Evolutionary conservation across 768 basidiomycete genomes (phyloP).

Genomic region (Suillus subalutaceus): DNA sequence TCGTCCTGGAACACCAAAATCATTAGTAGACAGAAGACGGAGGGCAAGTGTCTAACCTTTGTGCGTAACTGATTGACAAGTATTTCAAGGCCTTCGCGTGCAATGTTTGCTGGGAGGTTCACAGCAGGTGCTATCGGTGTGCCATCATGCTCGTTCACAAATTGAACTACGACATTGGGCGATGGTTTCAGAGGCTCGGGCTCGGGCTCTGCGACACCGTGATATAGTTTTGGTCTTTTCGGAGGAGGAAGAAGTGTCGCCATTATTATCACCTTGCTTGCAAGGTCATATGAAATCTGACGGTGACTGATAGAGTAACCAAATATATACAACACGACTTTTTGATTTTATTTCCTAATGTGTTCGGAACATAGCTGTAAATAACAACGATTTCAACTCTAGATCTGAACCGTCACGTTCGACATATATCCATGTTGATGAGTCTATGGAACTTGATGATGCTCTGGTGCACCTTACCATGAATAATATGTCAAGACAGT

Average conservation of each 20-base stretch:
- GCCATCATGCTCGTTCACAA: conserved; percentile 88
- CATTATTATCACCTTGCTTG: conserved; percentile 46
- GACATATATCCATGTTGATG: no score
- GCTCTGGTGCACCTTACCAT: no score
- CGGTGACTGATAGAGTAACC: no score
- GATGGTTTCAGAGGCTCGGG: conserved; percentile 49
- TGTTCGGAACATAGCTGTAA: no score
- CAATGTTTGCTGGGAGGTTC: conserved; percentile 85
- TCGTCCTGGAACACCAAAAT: conserved; percentile 33
- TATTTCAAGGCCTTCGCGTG: conserved; percentile 80
- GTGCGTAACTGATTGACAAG: conserved; percentile 87
- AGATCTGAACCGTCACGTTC: no score
- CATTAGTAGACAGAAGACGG: not conserved
- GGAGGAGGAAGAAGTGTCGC: conserved; percentile 86
- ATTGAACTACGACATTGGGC: conserved; percentile 85
- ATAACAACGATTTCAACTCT: no score
- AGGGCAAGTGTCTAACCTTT: conserved; percentile 50
- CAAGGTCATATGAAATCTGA: no score
- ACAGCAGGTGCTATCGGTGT: conserved; percentile 82
- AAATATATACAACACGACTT: no score
- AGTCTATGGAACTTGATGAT: no score
- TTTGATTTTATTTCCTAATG: no score
- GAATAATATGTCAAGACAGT: no score
- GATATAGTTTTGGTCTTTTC: conserved; percentile 83
- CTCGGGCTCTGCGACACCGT: conserved; percentile 69